A percentile compares a stretch with the other conserved stretches of the same genome.
Evolutionary conservation across 306 rosid genomes (phyloP).

Genomic region (Ziziphus jujuba): DNA sequence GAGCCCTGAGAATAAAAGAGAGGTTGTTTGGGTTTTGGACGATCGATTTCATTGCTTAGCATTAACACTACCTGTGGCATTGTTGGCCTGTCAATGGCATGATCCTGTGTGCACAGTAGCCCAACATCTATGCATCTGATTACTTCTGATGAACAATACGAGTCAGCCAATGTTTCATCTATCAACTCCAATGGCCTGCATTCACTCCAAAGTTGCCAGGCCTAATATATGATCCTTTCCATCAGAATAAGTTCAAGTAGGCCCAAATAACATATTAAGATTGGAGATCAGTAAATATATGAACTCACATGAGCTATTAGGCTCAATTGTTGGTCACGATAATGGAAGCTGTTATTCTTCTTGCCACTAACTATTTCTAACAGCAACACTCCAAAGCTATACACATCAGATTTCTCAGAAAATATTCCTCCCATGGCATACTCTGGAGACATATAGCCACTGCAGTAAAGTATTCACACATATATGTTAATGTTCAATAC

Average conservation of each 20-base stretch:
- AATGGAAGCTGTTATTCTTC: slow-evolving; percentile 27
- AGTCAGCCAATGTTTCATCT: not conserved
- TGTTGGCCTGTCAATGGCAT: slow-evolving; percentile 25
- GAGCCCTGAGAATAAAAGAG: slow-evolving; percentile 2
- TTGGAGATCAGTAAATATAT: not conserved
- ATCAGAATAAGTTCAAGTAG: not conserved
- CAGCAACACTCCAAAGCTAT: slow-evolving; percentile 30
- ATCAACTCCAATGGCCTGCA: slow-evolving; percentile 9
- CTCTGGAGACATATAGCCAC: slow-evolving; percentile 39
- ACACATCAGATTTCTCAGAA: slow-evolving; percentile 35
- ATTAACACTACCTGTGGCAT: slow-evolving; percentile 21
- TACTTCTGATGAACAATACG: not conserved
- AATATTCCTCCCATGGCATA: slow-evolving; percentile 21
- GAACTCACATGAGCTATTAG: slow-evolving; percentile 32
- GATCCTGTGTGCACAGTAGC: slow-evolving; percentile 33
- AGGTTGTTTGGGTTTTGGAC: slow-evolving; percentile 23
- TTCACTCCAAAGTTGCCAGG: slow-evolving; percentile 59
- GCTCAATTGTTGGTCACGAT: slow-evolving; percentile 7
- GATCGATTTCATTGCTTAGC: slow-evolving; percentile 12
- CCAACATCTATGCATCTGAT: slow-evolving; percentile 23
- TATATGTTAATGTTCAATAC: not conserved
- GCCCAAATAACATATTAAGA: not conserved
- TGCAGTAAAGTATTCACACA: not conserved
- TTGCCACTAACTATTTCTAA: slow-evolving; percentile 31
- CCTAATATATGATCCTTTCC: slow-evolving; percentile 27